These are phyloP conservation scores for Drosera spatulata DNA, from an alignment of 179 eudicot species.

Conservation along the genomic window DNA sequence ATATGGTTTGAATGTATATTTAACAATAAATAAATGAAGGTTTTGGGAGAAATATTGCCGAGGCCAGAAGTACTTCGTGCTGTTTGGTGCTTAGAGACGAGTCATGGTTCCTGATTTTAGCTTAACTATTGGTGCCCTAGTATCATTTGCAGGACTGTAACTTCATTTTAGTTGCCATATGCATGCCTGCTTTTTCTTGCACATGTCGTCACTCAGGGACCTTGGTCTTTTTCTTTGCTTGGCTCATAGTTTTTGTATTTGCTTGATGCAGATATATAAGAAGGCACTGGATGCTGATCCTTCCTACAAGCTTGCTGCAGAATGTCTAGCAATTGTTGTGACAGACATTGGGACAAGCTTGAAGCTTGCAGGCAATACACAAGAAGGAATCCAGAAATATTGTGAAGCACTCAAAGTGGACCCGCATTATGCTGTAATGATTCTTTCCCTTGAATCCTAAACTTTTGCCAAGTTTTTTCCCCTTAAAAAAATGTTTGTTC, in stretches of 20 bases:
- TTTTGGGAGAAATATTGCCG: no score
- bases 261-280: constrained; percentile 67
- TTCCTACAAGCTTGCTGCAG: constrained; percentile 93
- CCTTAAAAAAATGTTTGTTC: neutral
- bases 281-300: constrained; percentile 86
- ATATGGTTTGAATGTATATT: no score
- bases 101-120: no score
- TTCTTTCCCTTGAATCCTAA: neutral
- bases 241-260: constrained; percentile 3
- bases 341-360: constrained; percentile 98
- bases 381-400: constrained; percentile 94
- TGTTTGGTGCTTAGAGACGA: no score
- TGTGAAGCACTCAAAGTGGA: constrained; percentile 94
- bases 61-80: no score
- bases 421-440: constrained; percentile 83
- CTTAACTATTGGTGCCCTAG: no score
- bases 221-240: neutral
- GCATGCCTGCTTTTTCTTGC: neutral
- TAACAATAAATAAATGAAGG: no score
- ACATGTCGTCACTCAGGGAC: neutral
- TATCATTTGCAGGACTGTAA: no score
- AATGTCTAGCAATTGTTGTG: constrained; percentile 87
- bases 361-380: constrained; percentile 96
- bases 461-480: neutral
- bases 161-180: no score